A percentile compares a stretch with the other conserved stretches of the same genome.
phyloP scores from a whole-genome alignment of 768 basidiomycete species.

The Leccinum rimulosum region DNA sequence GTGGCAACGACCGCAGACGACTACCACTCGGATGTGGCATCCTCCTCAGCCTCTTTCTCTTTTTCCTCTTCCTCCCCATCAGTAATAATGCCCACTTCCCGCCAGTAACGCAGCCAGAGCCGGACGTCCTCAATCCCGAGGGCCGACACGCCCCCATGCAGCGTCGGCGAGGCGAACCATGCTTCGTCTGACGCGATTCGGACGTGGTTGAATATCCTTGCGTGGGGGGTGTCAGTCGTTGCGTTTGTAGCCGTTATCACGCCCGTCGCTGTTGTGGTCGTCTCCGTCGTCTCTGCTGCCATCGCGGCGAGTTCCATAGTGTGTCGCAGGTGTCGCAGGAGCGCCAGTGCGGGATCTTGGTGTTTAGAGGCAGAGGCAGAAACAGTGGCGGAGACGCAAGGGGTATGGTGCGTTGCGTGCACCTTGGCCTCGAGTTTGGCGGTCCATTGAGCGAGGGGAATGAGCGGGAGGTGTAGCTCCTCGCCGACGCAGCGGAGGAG shows the following conservation, averaged over 20 bases:
- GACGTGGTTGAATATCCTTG: constrained; percentile 1
- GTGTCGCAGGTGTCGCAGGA: constrained; percentile 2
- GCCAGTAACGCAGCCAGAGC: constrained; percentile 12
- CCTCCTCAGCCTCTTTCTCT: neutral
- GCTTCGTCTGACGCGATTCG: constrained; percentile 1
- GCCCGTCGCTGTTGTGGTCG: neutral
- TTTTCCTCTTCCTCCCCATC: neutral
- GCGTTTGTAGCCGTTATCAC: neutral
- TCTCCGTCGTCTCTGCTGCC: neutral
- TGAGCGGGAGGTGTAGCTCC: constrained; percentile 9
- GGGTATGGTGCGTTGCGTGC: neutral
- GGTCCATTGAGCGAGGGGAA: constrained; percentile 14
- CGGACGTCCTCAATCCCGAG: constrained; percentile 7
- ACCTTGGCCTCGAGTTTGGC: constrained; percentile 7
- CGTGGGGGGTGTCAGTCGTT: neutral
- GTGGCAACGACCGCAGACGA: neutral
- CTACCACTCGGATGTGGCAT: neutral
- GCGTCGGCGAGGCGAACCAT: constrained; percentile 10
- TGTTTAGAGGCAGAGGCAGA: neutral
- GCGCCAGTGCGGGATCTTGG: constrained; percentile 3
- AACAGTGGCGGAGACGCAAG: neutral
- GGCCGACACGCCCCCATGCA: neutral
- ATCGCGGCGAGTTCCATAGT: neutral
- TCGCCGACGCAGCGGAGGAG: constrained; percentile 9
- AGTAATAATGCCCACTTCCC: constrained; percentile 4